Evolutionary conservation across 208 protist species (phyloP).

Genomic region (Lotmaria passim): DNA sequence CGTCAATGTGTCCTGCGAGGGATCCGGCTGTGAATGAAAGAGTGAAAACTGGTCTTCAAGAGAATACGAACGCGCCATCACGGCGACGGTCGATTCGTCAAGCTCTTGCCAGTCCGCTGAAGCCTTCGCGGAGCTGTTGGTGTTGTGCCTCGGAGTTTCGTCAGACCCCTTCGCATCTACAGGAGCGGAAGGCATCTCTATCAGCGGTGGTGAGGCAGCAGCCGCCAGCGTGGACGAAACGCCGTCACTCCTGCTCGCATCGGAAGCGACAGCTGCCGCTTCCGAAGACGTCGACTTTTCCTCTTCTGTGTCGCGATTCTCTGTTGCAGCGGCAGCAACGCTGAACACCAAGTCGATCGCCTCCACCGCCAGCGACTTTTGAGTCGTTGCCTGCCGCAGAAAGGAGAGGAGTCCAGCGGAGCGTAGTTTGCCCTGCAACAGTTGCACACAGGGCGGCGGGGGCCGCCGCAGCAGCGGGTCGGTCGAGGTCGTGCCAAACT

Average conservation of each 20-base stretch:
- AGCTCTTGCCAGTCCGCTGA: background rate
- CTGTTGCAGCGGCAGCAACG: background rate
- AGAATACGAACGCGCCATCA: constrained; percentile 31
- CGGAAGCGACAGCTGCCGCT: background rate
- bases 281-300: no score
- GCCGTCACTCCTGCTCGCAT: no score
- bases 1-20: no score
- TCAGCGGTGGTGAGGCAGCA: no score
- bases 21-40: background rate
- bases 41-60: constrained; percentile 30
- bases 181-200: no score
- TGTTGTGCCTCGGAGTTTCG: background rate
- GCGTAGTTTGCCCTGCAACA: constrained; percentile 28
- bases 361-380: constrained; percentile 33
- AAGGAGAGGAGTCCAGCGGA: constrained; percentile 32
- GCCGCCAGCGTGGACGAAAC: no score
- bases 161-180: no score
- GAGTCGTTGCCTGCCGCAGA: constrained; percentile 28
- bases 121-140: background rate
- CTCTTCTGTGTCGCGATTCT: background rate
- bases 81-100: background rate
- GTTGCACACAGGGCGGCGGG: constrained; percentile 14
- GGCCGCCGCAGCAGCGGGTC: no score
- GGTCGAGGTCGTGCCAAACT: no score
- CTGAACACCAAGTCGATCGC: constrained; percentile 33